phyloP scores from a whole-genome alignment of 1,139 yeast species.

The Diutina rugosa region DNA sequence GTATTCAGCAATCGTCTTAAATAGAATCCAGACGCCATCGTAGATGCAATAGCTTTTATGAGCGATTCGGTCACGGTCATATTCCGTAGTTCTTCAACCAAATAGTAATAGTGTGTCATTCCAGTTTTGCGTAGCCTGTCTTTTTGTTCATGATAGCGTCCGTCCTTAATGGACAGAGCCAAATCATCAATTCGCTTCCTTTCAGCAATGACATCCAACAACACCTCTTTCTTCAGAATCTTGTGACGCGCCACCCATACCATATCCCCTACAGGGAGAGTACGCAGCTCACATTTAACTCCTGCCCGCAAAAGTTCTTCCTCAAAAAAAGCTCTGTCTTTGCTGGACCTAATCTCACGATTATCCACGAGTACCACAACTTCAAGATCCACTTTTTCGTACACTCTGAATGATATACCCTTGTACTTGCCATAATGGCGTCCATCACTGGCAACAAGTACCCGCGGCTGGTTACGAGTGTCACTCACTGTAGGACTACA shows the following conservation, averaged over 20 bases:
- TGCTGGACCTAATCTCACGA: constrained; percentile 57
- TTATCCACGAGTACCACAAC: constrained; percentile 62
- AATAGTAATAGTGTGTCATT: constrained; percentile 53
- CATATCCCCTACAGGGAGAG: constrained; percentile 76
- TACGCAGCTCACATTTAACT: constrained; percentile 37
- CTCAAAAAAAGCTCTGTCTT: constrained; percentile 53
- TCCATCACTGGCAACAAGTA: neutral
- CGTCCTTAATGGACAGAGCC: constrained; percentile 71
- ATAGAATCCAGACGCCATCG: constrained; percentile 62
- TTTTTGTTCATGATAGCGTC: constrained; percentile 81
- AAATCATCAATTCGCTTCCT: constrained; percentile 84
- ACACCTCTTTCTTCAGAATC: constrained; percentile 45
- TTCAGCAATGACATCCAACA: constrained; percentile 72
- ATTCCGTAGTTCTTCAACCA: constrained; percentile 56
- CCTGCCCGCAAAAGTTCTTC: constrained; percentile 39
- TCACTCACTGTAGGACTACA: constrained; percentile 6
- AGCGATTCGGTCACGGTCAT: constrained; percentile 25
- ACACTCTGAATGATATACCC: constrained; percentile 21
- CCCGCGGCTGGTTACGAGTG: constrained; percentile 4
- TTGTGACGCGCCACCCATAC: constrained; percentile 75
- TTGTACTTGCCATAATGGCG: neutral
- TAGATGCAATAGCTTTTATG: constrained; percentile 57
- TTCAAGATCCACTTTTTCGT: constrained; percentile 34
- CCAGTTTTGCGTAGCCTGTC: constrained; percentile 58
- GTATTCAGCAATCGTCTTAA: constrained; percentile 57